A percentile compares a stretch with the other conserved stretches of the same genome.
Evolutionary conservation across 306 rosid genomes (phyloP).

Genomic region (Abrus pulchellus): DNA sequence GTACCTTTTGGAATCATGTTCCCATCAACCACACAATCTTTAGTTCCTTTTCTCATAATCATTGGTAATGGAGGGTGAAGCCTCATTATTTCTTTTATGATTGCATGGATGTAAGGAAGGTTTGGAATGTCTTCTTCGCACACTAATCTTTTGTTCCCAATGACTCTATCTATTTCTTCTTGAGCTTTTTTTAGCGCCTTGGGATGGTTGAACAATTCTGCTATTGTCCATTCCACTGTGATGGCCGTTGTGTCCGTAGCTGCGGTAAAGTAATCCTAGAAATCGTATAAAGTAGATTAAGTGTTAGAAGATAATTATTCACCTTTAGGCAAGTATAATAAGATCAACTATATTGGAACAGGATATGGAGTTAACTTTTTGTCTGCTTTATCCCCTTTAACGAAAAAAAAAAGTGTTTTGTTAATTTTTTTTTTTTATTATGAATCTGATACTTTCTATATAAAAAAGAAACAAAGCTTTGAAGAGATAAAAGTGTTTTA

Average conservation of each 20-base stretch:
- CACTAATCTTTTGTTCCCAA: constrained; percentile 44
- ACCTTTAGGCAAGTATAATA: too few species aligned
- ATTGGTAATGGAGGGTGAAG: constrained; percentile 61
- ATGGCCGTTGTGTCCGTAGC: constrained; percentile 57
- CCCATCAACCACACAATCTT: constrained; percentile 46
- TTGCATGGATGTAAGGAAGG: constrained; percentile 63
- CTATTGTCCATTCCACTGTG: constrained; percentile 57
- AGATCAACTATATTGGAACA: too few species aligned
- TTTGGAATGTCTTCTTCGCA: constrained; percentile 56
- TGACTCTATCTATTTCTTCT: constrained; percentile 56
- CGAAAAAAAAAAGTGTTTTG: too few species aligned
- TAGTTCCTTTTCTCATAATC: constrained; percentile 51
- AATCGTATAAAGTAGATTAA: neutral
- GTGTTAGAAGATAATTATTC: too few species aligned
- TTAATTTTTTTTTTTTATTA: too few species aligned
- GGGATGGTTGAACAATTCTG: constrained; percentile 68
- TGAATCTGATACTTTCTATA: too few species aligned
- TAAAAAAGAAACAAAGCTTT: too few species aligned
- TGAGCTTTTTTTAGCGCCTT: constrained; percentile 50
- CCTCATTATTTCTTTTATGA: constrained; percentile 59
- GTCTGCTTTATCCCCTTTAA: too few species aligned
- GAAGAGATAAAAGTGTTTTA: too few species aligned
- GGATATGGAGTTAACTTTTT: too few species aligned
- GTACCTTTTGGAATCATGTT: constrained; percentile 50
- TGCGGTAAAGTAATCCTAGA: constrained; percentile 59